phyloP scores from a whole-genome alignment of 78 protist species.

The Guillardia theta region DNA sequence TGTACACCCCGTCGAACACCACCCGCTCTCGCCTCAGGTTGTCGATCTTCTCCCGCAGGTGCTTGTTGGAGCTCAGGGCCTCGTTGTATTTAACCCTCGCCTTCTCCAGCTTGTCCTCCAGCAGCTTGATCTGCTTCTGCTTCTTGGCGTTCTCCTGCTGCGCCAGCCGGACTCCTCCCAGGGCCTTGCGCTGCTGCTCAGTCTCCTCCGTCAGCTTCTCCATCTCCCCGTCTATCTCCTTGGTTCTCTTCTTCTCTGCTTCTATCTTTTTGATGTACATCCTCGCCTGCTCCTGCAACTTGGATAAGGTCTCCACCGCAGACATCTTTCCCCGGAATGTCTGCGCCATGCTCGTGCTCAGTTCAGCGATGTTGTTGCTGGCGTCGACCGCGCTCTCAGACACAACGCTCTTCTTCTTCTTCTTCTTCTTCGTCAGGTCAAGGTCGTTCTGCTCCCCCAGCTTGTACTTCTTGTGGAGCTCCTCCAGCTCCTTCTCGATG shows the following conservation, averaged over 20 bases:
- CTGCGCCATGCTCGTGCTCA: not conserved
- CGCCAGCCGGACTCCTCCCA: not conserved
- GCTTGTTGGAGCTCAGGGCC: conserved; percentile 66
- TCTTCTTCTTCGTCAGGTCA: not conserved
- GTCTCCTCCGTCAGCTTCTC: not conserved
- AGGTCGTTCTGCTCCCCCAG: not conserved
- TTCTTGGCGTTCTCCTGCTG: not conserved
- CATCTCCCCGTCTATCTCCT: not conserved
- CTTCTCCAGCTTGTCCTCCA: conserved; percentile 70
- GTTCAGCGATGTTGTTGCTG: not conserved
- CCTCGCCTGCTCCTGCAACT: not conserved
- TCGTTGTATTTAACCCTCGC: conserved; percentile 70
- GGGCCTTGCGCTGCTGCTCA: not conserved
- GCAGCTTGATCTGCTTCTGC: not conserved
- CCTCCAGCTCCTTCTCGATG: not conserved
- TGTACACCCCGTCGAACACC: conserved; percentile 73
- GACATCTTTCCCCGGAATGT: not conserved
- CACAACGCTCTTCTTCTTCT: not conserved
- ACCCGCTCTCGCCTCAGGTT: conserved; percentile 77
- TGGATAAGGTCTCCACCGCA: not conserved
- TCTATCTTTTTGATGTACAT: not conserved
- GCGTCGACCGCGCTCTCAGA: not conserved
- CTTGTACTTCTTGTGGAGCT: not conserved
- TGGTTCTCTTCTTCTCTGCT: not conserved
- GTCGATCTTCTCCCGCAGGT: conserved; percentile 76